Base-by-base conservation (phyloP, 1,284 basidiomycete genomes). In the Lentinus polychrous region DNA sequence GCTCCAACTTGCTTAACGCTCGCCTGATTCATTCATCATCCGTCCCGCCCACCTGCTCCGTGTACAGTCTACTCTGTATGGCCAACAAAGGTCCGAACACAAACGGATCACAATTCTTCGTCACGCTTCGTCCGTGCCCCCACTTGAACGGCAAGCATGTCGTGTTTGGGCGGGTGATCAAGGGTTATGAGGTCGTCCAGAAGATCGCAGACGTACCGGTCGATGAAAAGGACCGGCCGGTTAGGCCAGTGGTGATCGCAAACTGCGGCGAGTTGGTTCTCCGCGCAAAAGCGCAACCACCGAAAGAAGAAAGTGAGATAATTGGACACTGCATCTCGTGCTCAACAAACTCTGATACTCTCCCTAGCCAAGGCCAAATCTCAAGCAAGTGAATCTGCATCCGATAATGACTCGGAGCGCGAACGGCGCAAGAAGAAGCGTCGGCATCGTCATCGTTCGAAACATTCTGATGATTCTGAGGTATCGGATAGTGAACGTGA, bases 251-350 rank as follows among this genome's bases (percentile, higher is more conserved):
- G 8, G 70, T 77, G n/a, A 83, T 97, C 50, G 68, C 73, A 1
- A 88, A 83, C 60, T 92, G 87, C 49, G 93, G 93, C 18, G 89
- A 96, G 65, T 79, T 96, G 17, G 84, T 92, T 62, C 73, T 91
- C 7, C 75, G 77, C 37, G 71, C 71, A 55, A 70, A 70, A 48
- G 52, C 55, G 39, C 49, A 54, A 22, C 51, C 53, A 22, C 12
- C n/a, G 3, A 37, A 37, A 24, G 11, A n/a, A 27, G 45, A 46
- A 47, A 32, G 39, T 47, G 22, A 4, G 24, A 11, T 32, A 12
- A 18, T 18, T 32, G 11, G 10, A 23, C 27, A 18, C 6, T 33
- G 17, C 12, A 46, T 41, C 17, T 35, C 5, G 43, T 24, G 3
- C 15, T 18, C 34, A 23, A 36, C 51, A 18, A 51, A 43, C 35